Conservation (phyloP, 495 filamentous ascomycete species). For the Cudoniella acicularis region DNA sequence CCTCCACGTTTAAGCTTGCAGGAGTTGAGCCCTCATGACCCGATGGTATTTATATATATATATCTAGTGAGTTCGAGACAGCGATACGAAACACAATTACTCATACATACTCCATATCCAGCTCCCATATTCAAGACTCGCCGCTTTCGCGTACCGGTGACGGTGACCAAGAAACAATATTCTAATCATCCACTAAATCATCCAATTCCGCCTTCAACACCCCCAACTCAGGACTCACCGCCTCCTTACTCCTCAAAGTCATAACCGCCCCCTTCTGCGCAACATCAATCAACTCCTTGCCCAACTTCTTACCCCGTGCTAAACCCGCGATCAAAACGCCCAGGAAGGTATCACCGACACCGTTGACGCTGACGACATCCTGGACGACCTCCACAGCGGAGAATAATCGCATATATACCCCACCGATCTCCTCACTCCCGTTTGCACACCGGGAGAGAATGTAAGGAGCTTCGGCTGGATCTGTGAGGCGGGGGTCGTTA, state of each 20-base stretch:
- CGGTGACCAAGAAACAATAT: too few relatives aligned
- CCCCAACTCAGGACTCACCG: conserved; percentile 50
- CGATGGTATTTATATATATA: too few relatives aligned
- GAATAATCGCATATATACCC: conserved; percentile 82
- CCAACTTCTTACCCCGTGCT: conserved; percentile 42
- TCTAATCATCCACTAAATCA: too few relatives aligned
- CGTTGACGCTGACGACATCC: conserved; percentile 85
- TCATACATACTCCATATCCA: too few relatives aligned
- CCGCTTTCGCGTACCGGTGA: too few relatives aligned
- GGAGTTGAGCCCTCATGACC: too few relatives aligned
- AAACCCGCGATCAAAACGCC: conserved; percentile 73
- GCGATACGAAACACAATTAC: too few relatives aligned
- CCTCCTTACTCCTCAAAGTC: conserved; percentile 68
- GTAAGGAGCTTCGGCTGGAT: conserved; percentile 57
- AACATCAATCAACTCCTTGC: conserved; percentile 29
- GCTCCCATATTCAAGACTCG: too few relatives aligned
- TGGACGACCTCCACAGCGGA: conserved; percentile 61
- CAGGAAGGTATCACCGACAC: conserved; percentile 88
- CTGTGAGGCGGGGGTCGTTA: conserved; percentile 60
- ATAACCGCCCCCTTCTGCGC: conserved; percentile 74
- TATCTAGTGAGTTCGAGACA: too few relatives aligned
- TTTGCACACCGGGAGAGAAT: conserved; percentile 58
- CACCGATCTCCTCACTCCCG: conserved; percentile 58
- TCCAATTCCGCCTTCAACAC: conserved; percentile 1
- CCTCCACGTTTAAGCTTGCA: too few relatives aligned